Base-by-base conservation (phyloP, 805 yeast species). In the Gaillardinia entomophila region DNA sequence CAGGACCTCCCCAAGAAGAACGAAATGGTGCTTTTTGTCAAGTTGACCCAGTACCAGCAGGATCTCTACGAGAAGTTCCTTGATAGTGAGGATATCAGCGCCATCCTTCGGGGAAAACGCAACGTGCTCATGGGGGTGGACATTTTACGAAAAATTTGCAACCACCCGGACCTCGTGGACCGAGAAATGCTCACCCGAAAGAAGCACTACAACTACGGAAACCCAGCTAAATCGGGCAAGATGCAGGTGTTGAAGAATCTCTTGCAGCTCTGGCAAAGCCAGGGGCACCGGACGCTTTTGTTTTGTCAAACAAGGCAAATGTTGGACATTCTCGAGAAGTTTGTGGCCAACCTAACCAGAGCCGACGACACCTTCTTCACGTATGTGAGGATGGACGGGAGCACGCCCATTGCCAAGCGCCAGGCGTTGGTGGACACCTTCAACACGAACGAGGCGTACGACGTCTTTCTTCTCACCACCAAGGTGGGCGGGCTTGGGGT, bases 401-500 rank as follows among this genome's bases (percentile, higher is more conserved):
- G 89, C 0, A 92, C 97, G 0, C 80, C 85, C 0, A 88, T 92
- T 35, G 71, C 75, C 0, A 70, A 62, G 23, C 62, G 98, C 19
- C 98, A 92, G 51, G 56, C 56, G 10, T 66, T 92, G 35, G 96
- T 92, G 12, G 96, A 89, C 52, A 45, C 63, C 12, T 92, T 87
- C 58, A 92, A 92, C 51, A 67, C 62, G 12, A 77, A 79, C 41
- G 63, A 69, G 1, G 51, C 59, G 19, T 74, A 74, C 36, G 61
- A 69, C 30, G 74, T 92, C 2, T 92, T 92, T 53, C 57, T 92
- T 15, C 62, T 92, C 24, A 92, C 98, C 0, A 92, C 98, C 0
- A 76, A 90, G 48, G 98, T 92, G 5, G 98, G 98, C 14, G 98
- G 98, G 0, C 62, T 92, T 25, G 98, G 98, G 14, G 85, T 90